phyloP scores from a whole-genome alignment of 805 yeast genomes.

The Lachancea nothofagi region DNA sequence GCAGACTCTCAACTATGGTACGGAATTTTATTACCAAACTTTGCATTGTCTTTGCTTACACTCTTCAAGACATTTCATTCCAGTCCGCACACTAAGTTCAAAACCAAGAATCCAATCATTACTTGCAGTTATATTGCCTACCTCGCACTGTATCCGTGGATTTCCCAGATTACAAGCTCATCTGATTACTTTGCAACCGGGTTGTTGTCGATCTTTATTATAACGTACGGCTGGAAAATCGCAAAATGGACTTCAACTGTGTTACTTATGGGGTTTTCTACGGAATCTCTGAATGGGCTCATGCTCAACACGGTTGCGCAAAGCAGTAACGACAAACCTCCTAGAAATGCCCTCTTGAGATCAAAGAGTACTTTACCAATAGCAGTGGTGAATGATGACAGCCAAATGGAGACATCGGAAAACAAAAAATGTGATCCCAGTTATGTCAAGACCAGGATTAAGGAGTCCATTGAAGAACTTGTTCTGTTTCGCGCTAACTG shows the following conservation, averaged over 20 bases:
- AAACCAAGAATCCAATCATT: constrained; percentile 32
- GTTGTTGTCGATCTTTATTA: constrained; percentile 25
- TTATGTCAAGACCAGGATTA: constrained; percentile 36
- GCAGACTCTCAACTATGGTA: constrained; percentile 23
- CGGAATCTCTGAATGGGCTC: constrained; percentile 23
- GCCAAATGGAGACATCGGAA: background rate
- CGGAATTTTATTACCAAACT: constrained; percentile 15
- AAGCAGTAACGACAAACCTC: constrained; percentile 1
- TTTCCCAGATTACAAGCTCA: constrained; percentile 18
- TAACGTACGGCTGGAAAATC: constrained; percentile 30
- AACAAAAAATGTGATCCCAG: constrained; percentile 14
- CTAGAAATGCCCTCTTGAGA: constrained; percentile 10
- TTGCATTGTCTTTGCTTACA: constrained; percentile 21
- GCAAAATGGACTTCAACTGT: constrained; percentile 34
- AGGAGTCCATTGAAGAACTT: constrained; percentile 41
- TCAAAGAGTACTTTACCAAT: constrained; percentile 18
- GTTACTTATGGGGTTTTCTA: constrained; percentile 31
- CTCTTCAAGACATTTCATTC: constrained; percentile 26
- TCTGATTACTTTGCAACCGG: constrained; percentile 30
- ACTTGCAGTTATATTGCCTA: constrained; percentile 29
- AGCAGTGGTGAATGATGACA: constrained; percentile 5
- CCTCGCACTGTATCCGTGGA: constrained; percentile 24
- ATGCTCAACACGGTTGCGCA: constrained; percentile 16
- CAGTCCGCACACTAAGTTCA: constrained; percentile 26
- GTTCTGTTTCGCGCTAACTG: constrained; percentile 50